Evolutionary conservation across 306 rosid genomes (phyloP), one percentile per base, ranked within the genome.

Genomic region (Gastrolobium bilobum): DNA sequence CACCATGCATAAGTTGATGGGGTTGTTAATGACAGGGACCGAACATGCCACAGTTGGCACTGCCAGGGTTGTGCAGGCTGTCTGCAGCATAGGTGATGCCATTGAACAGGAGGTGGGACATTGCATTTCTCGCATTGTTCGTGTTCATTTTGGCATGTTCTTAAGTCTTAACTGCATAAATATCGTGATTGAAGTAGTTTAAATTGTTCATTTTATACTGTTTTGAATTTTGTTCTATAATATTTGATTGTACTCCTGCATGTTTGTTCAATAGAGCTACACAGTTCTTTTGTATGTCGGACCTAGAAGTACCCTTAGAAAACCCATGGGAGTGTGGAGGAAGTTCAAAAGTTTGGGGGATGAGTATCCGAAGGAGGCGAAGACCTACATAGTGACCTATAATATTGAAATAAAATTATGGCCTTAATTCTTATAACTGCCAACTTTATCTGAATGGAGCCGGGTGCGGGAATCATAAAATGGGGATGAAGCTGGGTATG

Each of bases 1-100:
- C 64, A 81, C 97, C 40, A 95, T 95, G 99, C 98, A 95, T 86
- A 95, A 89, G 91, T 82, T 95, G 87, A 87, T 83, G 89, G 95
- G 87, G 60, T 67, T 95, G 89, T 71, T 95, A 85, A 93, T 95
- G 98, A 75, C 82, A 0, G 97, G 92, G 51, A 68, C 43, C 0
- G 96, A 89, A 10, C 91, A 74, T 56, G 93, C 88, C 42, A 20
- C n/a, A 7, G 89, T 79, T 57, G 96, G 96, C 58, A 56, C 15
- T 51, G 72, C 86, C 62, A 88, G 92, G 82, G 94, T 93, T 73
- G 89, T 93, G 4, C 87, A 84, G 2, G 90, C 94, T 51, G 89
- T 90, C 53, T 86, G 93, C 59, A 10, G 68, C 43, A 67, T 95
- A 37, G 99, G 99, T 31, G 99, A 92, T 47, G 97, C 99, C 78